Base-by-base conservation (phyloP, 1,284 basidiomycete genomes). In the Hemileia vastatrix region DNA sequence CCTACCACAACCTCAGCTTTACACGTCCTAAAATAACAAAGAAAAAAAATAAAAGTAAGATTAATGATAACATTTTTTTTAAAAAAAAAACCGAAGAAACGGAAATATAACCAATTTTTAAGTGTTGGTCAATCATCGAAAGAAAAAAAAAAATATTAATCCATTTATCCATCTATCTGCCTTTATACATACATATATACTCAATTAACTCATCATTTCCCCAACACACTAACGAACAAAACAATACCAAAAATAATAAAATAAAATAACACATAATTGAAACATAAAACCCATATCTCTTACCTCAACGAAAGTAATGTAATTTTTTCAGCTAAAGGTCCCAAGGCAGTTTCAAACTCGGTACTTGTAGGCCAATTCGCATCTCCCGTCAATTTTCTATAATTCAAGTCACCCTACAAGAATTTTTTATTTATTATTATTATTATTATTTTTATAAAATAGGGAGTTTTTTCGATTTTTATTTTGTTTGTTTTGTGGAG, bases 1-100 rank as follows among this genome's bases (percentile, higher is more conserved):
- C 87, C 90, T 11, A 91, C 89, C 33, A 87, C 87, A 1, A 96
- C 92, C 72, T 97, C 93, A 0, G 94, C 94, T 77, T 98, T 97
- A 80, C 89, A 92, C 1, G 94, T 98, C 23, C 94, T 83, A 64
- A 86, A 86, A 76, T 15, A 55, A 8, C 19, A 32, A 33, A 31
- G 2, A 3, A 11, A 53, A 24, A 40, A 40, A 31, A 27, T 43
- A 31, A 59, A 6, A 13, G 13, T 11, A 11, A 50, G 24, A 43
- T 27, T 6, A 52, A 59, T 15, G 18, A 51, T 9, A 6, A 6
- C 21, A 11, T 48, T 48, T 11, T 13, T 18, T 18, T 23, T 8
- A 4, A 36, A 13, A 19, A 40, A 50, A 36, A 48, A 3, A 21
- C 24, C 47, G n/a, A 18, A 1, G 33, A 13, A 21, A 47, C 2